Conservation (phyloP, 371 early-diverging fungal species). For the Fennellomyces sp. region DNA sequence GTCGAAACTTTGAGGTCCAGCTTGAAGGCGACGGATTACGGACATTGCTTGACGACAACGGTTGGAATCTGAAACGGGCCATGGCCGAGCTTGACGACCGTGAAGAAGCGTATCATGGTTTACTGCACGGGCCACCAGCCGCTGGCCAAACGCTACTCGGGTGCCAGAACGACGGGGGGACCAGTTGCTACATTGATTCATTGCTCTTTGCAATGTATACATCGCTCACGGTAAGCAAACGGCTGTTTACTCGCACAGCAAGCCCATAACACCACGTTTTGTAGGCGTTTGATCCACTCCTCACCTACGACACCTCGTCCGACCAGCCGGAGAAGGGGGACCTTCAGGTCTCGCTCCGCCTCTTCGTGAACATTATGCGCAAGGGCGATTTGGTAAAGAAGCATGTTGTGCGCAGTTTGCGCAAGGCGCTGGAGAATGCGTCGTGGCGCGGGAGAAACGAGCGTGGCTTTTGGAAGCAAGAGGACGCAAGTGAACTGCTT, state of each 20-base stretch:
- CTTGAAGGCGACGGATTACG: slow-evolving; percentile 18
- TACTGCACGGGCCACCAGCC: slow-evolving; percentile 17
- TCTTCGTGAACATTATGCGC: slow-evolving; percentile 61
- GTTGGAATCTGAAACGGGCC: slow-evolving; percentile 39
- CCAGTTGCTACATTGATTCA: slow-evolving; percentile 64
- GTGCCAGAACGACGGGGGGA: slow-evolving; percentile 56
- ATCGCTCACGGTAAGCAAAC: slow-evolving; percentile 25
- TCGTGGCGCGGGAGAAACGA: slow-evolving; percentile 46
- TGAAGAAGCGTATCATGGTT: slow-evolving; percentile 41
- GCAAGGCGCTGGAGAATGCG: slow-evolving; percentile 47
- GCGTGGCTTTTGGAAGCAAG: slow-evolving; percentile 46
- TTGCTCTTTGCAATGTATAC: slow-evolving; percentile 65
- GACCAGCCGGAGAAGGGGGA: slow-evolving; percentile 22
- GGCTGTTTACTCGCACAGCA: not conserved
- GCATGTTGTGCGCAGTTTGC: slow-evolving; percentile 47
- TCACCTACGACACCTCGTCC: slow-evolving; percentile 23
- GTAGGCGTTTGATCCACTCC: slow-evolving; percentile 48
- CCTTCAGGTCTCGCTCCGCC: slow-evolving; percentile 50
- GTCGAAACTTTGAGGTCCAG: slow-evolving; percentile 17
- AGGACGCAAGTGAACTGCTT: slow-evolving; percentile 62
- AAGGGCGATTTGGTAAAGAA: slow-evolving; percentile 45
- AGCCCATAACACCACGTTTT: not conserved
- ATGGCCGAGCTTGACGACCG: slow-evolving; percentile 30
- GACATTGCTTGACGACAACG: slow-evolving; percentile 24
- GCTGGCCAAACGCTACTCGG: slow-evolving; percentile 28